phyloP scores from a whole-genome alignment of 306 rosid species.

The Corylus avellana region DNA sequence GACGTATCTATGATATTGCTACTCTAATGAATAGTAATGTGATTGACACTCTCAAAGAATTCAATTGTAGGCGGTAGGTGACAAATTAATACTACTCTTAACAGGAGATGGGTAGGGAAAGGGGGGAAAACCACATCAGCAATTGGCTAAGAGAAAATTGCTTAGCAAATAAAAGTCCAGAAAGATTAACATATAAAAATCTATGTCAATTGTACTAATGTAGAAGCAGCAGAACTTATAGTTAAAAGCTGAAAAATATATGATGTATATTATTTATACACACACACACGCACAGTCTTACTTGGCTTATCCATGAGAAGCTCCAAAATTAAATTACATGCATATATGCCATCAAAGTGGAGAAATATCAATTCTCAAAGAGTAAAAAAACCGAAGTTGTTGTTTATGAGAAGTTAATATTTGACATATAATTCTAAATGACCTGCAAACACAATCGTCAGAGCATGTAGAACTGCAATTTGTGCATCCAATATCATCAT shows the following conservation, averaged over 20 bases:
- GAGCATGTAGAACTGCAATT: constrained; percentile 63
- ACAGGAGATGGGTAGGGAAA: not conserved
- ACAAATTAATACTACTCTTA: not conserved
- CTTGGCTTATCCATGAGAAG: not conserved
- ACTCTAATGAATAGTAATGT: not conserved
- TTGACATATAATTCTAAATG: constrained; percentile 21
- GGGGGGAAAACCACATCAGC: not conserved
- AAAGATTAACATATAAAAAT: not conserved
- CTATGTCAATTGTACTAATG: not conserved
- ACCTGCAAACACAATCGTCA: constrained; percentile 93
- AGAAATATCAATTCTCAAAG: no score
- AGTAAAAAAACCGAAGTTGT: no score
- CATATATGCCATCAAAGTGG: not conserved
- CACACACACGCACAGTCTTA: not conserved
- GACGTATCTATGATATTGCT: not conserved
- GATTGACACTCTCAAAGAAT: not conserved
- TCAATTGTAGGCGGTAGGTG: not conserved
- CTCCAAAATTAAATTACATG: not conserved
- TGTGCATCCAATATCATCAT: constrained; percentile 81
- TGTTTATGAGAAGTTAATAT: not conserved
- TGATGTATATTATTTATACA: not conserved
- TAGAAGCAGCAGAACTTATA: not conserved
- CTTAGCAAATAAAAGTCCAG: not conserved
- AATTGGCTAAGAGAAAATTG: not conserved
- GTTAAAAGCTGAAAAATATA: no score